Evolutionary conservation across 345 rosid species (phyloP).

Genomic region (Eucalyptus victrix): DNA sequence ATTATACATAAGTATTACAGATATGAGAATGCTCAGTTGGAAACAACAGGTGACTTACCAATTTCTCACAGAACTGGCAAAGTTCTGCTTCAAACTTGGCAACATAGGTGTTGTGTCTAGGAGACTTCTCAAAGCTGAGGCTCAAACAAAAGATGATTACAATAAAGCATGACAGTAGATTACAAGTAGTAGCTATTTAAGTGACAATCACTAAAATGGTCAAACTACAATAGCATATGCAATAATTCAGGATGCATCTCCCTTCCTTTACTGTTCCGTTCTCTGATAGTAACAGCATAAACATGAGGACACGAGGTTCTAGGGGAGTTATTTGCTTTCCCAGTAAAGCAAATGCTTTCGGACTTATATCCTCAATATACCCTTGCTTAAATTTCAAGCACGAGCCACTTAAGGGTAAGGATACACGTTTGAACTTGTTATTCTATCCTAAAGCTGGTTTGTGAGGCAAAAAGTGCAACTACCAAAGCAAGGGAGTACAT

Average conservation of each 20-base stretch:
- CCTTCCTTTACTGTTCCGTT: background rate
- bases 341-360: background rate
- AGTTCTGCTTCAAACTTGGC: conserved; percentile 92
- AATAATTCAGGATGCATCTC: background rate
- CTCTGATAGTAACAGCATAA: background rate
- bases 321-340: background rate
- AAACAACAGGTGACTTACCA: conserved; percentile 35
- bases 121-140: conserved; percentile 81
- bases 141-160: background rate
- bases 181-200: background rate
- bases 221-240: background rate
- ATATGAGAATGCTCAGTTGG: background rate
- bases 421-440: background rate
- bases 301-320: background rate
- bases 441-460: background rate
- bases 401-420: background rate
- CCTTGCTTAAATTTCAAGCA: background rate
- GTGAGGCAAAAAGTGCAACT: background rate
- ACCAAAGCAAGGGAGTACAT: background rate
- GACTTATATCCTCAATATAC: background rate
- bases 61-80: conserved; percentile 79
- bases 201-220: background rate
- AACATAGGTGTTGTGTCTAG: conserved; percentile 61
- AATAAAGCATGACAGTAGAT: background rate
- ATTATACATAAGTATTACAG: background rate